Evolutionary conservation across 495 filamentous ascomycete species (phyloP), one percentile per base, ranked within the genome.

Genomic region (Lentithecium fluviatile): DNA sequence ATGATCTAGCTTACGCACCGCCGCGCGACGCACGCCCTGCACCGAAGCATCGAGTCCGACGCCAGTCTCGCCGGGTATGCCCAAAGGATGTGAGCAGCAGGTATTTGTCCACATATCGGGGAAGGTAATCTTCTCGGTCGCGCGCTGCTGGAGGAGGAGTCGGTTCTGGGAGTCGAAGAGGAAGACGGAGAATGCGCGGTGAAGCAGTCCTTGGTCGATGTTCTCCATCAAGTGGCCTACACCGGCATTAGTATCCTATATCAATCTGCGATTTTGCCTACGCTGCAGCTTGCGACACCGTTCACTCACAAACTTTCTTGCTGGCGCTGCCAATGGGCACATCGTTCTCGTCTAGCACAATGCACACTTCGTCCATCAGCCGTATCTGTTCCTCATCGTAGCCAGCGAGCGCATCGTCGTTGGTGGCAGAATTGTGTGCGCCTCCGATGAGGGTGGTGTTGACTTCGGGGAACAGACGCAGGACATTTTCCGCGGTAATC

Each of bases 91-190:
- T 29, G 94, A 99, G 79, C 94, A 99, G 82, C 94, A 99, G 38
- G 94, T 99, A 76, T 99, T 99, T 57, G 94, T 99, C 94, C 94
- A 99, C 90, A 96, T 92, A 71, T 91, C 89, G 32, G 94, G 94
- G 78, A 99, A 99, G 15, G 94, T 99, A 74, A 99, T 99, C 80
- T 99, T 99, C 78, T 97, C 92, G 45, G 88, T 78, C 47, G 94
- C 94, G 65, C 94, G 88, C 78, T 97, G 94, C 75, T 99, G 94
- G 29, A 99, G 85, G 40, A 97, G 85, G 63, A 99, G 79, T 68
- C 89, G 86, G 73, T 88, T 88, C 62, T 93, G 82, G 36, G 82
- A 82, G 73, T 97, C 89, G 80, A 99, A 99, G 65, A 99, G 85
- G 79, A 97, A 99, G 64, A 92, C 88, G 45, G 93, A 97, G 75